Percentiles rank a stretch among this genome's conserved stretches.
These are phyloP conservation scores for Agaricales sp. DNA, from an alignment of 1,284 basidiomycete genomes.

Conservation along the genomic window DNA sequence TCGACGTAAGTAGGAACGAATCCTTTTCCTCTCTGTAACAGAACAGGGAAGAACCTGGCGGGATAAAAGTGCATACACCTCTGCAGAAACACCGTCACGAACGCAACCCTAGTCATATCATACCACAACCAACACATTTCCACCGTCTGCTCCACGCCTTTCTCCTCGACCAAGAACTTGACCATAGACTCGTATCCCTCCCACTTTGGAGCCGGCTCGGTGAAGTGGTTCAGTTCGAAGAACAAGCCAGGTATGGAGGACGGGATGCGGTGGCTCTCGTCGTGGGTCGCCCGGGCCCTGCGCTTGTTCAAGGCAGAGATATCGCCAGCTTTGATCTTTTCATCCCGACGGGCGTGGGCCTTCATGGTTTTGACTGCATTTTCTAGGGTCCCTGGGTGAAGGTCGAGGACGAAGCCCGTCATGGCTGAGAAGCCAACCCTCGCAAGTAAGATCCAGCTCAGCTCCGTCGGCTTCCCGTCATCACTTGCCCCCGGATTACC, in stretches of 20 bases:
- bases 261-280: not conserved
- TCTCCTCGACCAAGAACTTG: not conserved
- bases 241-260: no score
- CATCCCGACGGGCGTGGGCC: not conserved
- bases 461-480: no score
- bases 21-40: not conserved
- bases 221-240: no score
- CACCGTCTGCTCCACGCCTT: not conserved
- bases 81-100: not conserved
- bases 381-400: not conserved
- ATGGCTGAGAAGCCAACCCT: not conserved
- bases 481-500: no score
- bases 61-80: not conserved
- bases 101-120: not conserved
- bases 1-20: not conserved
- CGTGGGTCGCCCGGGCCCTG: not conserved
- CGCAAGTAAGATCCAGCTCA: no score
- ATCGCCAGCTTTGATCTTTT: no score
- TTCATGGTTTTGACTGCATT: not conserved
- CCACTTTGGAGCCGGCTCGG: no score
- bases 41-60: not conserved
- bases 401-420: not conserved
- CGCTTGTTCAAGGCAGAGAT: no score
- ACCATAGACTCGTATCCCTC: not conserved
- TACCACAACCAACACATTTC: not conserved